phyloP scores from a whole-genome alignment of 352 stramenopile species.

The Pythium folliculosum region DNA sequence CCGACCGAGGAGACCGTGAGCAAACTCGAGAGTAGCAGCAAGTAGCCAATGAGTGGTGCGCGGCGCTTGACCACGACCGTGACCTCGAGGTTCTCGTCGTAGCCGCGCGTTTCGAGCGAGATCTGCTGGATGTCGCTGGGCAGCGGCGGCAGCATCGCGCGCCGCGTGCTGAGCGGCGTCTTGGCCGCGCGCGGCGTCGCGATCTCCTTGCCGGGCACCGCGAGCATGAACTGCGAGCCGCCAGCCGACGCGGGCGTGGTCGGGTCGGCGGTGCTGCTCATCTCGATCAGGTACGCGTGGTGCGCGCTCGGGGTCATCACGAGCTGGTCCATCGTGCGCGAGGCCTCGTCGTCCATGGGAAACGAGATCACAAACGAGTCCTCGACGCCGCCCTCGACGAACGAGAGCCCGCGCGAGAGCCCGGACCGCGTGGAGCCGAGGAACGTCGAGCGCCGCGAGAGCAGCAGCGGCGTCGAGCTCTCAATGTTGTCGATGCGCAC shows the following conservation, averaged over 20 bases:
- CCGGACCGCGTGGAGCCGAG: slow-evolving; percentile 50
- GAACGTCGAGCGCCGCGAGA: slow-evolving; percentile 41
- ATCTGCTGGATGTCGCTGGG: slow-evolving; percentile 71
- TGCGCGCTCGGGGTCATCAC: slow-evolving; percentile 40
- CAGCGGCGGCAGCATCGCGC: slow-evolving; percentile 43
- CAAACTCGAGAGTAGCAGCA: slow-evolving; percentile 65
- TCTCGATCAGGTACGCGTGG: slow-evolving; percentile 81
- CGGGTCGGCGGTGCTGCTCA: slow-evolving; percentile 47
- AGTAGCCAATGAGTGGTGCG: slow-evolving; percentile 69
- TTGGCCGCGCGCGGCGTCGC: not conserved
- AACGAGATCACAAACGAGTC: slow-evolving; percentile 77
- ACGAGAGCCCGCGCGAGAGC: slow-evolving; percentile 36
- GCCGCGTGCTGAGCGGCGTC: slow-evolving; percentile 19
- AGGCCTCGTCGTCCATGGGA: slow-evolving; percentile 66
- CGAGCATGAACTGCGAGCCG: slow-evolving; percentile 68
- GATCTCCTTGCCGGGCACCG: slow-evolving; percentile 56
- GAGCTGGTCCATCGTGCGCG: slow-evolving; percentile 51
- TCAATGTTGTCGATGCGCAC: slow-evolving; percentile 26
- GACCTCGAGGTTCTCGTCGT: slow-evolving; percentile 71
- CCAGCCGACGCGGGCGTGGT: slow-evolving; percentile 34
- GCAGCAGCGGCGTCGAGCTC: slow-evolving; percentile 43
- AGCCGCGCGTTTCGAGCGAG: slow-evolving; percentile 65
- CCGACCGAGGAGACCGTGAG: slow-evolving; percentile 78
- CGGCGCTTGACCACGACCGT: slow-evolving; percentile 69
- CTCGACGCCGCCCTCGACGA: slow-evolving; percentile 25